A percentile compares a stretch with the other conserved stretches of the same genome.
phyloP scores from a whole-genome alignment of 768 basidiomycete genomes.

The Harrya chromipes region DNA sequence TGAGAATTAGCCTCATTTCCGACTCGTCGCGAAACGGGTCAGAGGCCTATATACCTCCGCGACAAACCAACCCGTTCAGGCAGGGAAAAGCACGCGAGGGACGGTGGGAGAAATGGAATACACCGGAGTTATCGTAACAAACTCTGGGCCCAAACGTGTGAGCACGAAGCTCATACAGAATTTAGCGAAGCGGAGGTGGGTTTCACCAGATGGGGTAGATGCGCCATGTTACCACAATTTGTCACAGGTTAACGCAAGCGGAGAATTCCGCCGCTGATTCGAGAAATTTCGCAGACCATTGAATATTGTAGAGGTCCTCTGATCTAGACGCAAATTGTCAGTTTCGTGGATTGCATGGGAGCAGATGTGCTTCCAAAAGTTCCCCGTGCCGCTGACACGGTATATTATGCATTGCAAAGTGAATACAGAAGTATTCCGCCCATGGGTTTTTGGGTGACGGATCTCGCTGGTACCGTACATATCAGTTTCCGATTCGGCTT shows the following conservation, averaged over 20 bases:
- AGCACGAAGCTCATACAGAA: not conserved
- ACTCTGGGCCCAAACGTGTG: not conserved
- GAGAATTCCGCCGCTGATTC: no score
- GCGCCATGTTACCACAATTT: not conserved
- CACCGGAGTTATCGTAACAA: constrained; percentile 13
- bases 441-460: no score
- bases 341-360: no score
- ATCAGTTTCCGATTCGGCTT: no score
- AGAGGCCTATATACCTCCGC: not conserved
- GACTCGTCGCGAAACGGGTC: not conserved
- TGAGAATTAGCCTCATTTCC: constrained; percentile 17
- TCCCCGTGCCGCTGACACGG: no score
- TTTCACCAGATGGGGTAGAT: constrained; percentile 3
- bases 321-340: no score
- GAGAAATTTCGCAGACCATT: no score
- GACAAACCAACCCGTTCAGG: not conserved
- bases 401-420: no score
- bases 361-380: no score
- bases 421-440: no score
- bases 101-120: constrained; percentile 1
- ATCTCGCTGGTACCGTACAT: no score
- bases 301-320: no score
- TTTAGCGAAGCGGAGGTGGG: not conserved
- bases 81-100: not conserved
- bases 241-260: not conserved